A percentile compares a stretch with the other conserved stretches of the same genome.
Conservation (phyloP, 352 stramenopile species). For the Aphanomyces euteiches region DNA sequence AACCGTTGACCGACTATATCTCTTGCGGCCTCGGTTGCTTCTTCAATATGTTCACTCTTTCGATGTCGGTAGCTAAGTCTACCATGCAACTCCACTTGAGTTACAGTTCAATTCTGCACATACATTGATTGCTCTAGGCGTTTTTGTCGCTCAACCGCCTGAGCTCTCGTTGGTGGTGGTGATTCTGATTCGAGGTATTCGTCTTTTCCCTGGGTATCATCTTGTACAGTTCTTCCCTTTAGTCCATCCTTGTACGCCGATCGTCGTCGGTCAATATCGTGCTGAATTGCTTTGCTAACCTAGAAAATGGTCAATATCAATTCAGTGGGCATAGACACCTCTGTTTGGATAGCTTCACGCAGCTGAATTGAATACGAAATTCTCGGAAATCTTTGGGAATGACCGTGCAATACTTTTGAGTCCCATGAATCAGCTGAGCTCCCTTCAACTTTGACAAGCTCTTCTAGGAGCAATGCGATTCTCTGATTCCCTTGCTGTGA, state of each 20-base stretch:
- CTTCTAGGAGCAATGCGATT: constrained; percentile 51
- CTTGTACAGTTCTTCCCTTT: too few relatives aligned
- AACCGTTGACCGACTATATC: constrained; percentile 12
- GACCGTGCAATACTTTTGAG: constrained; percentile 60
- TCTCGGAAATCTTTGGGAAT: constrained; percentile 62
- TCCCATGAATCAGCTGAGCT: constrained; percentile 60
- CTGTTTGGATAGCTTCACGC: constrained; percentile 63
- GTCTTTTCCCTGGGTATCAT: too few relatives aligned
- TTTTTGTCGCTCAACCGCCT: neutral
- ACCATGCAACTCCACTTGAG: neutral
- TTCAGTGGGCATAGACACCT: constrained; percentile 37
- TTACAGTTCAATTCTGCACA: neutral
- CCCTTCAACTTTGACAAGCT: constrained; percentile 59
- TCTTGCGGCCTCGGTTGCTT: neutral
- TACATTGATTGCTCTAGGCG: constrained; percentile 25
- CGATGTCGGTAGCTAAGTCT: constrained; percentile 26
- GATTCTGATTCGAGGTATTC: too few relatives aligned
- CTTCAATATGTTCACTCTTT: constrained; percentile 31
- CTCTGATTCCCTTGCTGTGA: constrained; percentile 56
- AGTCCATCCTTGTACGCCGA: neutral
- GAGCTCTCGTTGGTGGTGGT: too few relatives aligned
- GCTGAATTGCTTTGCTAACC: constrained; percentile 25
- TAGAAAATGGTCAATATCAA: constrained; percentile 1
- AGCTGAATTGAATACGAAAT: constrained; percentile 59
- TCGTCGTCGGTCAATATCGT: constrained; percentile 22